Base-by-base conservation (phyloP, 768 basidiomycete species). In the Mycena chlorophos region DNA sequence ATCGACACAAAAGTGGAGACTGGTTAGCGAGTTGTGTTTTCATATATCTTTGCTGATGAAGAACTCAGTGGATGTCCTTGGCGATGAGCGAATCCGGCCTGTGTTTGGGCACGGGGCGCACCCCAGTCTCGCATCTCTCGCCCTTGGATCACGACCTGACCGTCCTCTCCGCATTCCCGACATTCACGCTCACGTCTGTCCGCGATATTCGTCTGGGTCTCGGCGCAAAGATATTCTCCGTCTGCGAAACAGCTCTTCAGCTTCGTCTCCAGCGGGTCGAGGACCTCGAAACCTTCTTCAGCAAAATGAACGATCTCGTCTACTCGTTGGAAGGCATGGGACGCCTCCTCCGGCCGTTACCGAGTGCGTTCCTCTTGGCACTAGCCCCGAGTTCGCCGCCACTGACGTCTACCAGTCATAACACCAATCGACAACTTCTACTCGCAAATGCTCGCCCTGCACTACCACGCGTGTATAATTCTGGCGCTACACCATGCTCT, bases 381-480 rank as follows among this genome's bases (percentile, higher is more conserved):
- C 14, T 29, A 19, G 23, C 26, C 19, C 45, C 23, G 5, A 40
- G 51, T 48, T 55, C 62, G n/a, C n/a, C n/a, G n/a, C 65, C 61
- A 56, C 66, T 42, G 14, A 42, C 22, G 8, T 22, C 40, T 42
- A 37, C 64, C 28, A 81, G 79, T 79, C 52, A 64, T 76, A 45
- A 68, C 73, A 57, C 71, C 73, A 53, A 60, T 73, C 49, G 80
- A 81, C 56, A 61, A 58, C 28, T 77, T 78, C 55, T 70, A 79
- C 56, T 74, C 73, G 51, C 68, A 71, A 23, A 75, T 77, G 68
- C 66, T 77, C 29, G 60, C 70, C 10, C 63, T 78, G 34, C 69
- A 75, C 51, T 78, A 72, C 55, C 68, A 76, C 42, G 72, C 69
- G 3, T 77, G 74, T 55, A 69, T 72, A 23, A 68, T 80, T 28